phyloP scores from a whole-genome alignment of 306 rosid genomes.

The Acacia acuminata region DNA sequence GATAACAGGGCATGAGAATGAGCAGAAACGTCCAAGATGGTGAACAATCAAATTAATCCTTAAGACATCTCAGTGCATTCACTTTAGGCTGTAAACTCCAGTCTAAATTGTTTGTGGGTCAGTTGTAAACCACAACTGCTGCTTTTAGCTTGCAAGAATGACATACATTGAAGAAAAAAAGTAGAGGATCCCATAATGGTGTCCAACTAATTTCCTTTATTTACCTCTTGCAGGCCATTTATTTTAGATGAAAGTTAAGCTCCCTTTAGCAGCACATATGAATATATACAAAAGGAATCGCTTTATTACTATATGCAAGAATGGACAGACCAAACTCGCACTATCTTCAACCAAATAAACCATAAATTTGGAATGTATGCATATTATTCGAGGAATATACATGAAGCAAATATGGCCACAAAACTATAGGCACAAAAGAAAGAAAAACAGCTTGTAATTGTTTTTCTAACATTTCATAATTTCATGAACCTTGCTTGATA shows the following conservation, averaged over 20 bases:
- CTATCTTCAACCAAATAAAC: neutral
- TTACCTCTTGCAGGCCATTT: neutral
- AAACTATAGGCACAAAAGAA: neutral
- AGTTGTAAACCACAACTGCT: neutral
- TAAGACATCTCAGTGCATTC: constrained; percentile 1
- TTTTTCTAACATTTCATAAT: neutral
- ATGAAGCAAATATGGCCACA: neutral
- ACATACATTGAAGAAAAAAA: constrained; percentile 15
- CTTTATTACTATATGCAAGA: neutral
- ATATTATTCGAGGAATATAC: constrained; percentile 1
- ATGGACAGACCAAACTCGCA: neutral
- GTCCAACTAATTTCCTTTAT: constrained; percentile 3
- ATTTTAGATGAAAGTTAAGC: neutral
- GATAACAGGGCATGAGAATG: constrained; percentile 10
- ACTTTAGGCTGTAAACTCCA: neutral
- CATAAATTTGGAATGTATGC: neutral
- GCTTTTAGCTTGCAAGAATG: neutral
- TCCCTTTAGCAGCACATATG: neutral
- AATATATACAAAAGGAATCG: constrained; percentile 4
- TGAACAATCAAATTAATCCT: constrained; percentile 2
- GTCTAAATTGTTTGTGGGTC: neutral
- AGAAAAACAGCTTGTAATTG: neutral
- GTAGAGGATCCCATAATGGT: neutral
- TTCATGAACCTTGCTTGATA: constrained; percentile 19
- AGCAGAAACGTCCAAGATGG: neutral